Conservation (phyloP, 78 protist genomes). For the Dictyostelium brefeldianum region DNA sequence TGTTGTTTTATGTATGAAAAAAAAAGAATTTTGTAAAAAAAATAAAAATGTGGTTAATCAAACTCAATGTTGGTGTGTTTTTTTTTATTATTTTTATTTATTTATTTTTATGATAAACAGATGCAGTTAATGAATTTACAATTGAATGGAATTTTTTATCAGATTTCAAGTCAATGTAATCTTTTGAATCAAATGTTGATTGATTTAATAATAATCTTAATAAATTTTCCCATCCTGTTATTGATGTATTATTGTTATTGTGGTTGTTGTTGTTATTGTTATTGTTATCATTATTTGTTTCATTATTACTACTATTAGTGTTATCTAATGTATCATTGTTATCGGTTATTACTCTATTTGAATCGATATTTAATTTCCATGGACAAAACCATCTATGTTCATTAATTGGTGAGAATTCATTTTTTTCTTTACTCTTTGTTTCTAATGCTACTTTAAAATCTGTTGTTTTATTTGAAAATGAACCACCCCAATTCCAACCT, state of each 20-base stretch:
- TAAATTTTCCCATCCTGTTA: conserved; percentile 52
- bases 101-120: background rate
- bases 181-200: conserved; percentile 11
- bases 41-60: background rate
- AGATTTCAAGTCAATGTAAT: background rate
- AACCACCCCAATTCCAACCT: conserved; percentile 74
- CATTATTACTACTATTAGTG: background rate
- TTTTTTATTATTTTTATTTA: background rate
- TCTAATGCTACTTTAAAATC: conserved; percentile 20
- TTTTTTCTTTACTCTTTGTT: background rate
- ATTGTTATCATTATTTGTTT: background rate
- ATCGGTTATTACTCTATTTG: background rate
- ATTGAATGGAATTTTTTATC: conserved; percentile 6
- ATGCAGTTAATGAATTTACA: background rate
- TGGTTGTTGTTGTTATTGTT: too few relatives aligned
- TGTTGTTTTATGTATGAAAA: background rate
- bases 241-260: background rate
- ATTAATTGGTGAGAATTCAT: conserved; percentile 40
- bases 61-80: background rate
- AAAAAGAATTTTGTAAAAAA: background rate
- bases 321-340: background rate
- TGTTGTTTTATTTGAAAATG: background rate
- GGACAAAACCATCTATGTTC: conserved; percentile 82
- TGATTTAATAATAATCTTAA: conserved; percentile 24
- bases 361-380: conserved; percentile 24